These are phyloP conservation scores for Durotheca rogersii DNA, from an alignment of 495 filamentous ascomycete species.

Conservation along the genomic window DNA sequence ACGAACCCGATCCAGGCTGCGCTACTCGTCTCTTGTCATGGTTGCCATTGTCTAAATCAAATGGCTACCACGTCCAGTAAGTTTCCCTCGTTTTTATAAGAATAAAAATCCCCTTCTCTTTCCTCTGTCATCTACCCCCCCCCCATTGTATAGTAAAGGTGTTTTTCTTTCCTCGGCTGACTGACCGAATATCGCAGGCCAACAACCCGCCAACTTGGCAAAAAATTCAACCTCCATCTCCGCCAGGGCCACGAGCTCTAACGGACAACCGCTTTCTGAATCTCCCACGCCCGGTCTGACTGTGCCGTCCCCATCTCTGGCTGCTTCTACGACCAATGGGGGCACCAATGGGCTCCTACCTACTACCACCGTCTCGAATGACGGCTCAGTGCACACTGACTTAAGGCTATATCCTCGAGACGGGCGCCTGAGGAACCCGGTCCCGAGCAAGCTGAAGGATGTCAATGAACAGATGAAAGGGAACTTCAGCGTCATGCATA, in stretches of 20 bases:
- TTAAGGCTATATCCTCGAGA: conserved; percentile 43
- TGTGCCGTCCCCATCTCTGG: conserved; percentile 23
- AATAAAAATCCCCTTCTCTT: not conserved
- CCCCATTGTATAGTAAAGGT: not conserved
- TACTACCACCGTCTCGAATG: conserved; percentile 24
- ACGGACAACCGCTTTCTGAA: conserved; percentile 24
- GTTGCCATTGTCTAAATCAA: conserved; percentile 29
- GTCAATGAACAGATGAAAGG: conserved; percentile 58
- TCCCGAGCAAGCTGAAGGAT: conserved; percentile 58
- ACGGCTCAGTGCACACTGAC: conserved; percentile 32
- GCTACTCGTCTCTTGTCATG: conserved; percentile 35
- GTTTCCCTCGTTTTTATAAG: conserved; percentile 9
- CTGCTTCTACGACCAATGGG: conserved; percentile 23
- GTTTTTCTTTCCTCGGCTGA: not conserved
- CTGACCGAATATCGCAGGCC: conserved; percentile 31
- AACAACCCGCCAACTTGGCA: conserved; percentile 36
- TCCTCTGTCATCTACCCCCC: not conserved
- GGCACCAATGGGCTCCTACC: conserved; percentile 29
- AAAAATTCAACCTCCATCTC: conserved; percentile 23
- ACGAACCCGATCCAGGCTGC: conserved; percentile 6
- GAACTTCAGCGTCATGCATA: conserved; percentile 60
- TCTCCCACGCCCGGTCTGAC: conserved; percentile 25
- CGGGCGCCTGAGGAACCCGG: conserved; percentile 57
- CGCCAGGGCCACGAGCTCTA: conserved; percentile 19
- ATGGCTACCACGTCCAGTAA: conserved; percentile 39